Conservation (phyloP, 225 moss, liverwort and hornwort genomes). For the Bryoerythrophyllum caledonicum region DNA sequence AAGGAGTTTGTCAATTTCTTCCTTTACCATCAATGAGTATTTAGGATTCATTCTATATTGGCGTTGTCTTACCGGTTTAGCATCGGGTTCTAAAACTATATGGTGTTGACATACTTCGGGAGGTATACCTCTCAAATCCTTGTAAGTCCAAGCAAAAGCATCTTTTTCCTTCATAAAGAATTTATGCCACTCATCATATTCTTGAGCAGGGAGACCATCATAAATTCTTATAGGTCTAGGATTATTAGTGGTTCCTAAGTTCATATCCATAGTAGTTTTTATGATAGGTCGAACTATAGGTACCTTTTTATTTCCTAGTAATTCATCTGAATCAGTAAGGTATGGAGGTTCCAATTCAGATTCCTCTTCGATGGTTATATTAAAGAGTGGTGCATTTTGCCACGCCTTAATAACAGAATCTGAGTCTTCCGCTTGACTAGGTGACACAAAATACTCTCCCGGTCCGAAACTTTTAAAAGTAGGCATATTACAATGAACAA, state of each 20-base stretch:
- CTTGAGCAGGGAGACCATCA: neutral
- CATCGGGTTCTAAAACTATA: neutral
- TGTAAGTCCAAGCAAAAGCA: neutral
- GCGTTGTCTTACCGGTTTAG: neutral
- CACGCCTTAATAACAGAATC: too few relatives aligned
- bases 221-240: neutral
- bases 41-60: neutral
- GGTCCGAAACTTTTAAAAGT: too few relatives aligned
- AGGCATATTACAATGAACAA: too few relatives aligned
- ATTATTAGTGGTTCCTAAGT: neutral
- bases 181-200: neutral
- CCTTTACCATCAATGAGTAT: neutral
- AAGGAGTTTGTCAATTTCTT: constrained; percentile 2
- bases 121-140: neutral
- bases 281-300: neutral
- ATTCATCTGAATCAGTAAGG: neutral
- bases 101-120: neutral
- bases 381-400: neutral
- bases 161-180: neutral
- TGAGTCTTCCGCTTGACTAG: too few relatives aligned
- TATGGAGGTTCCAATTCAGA: neutral
- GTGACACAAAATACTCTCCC: too few relatives aligned
- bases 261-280: neutral
- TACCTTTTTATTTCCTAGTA: neutral
- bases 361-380: neutral